Base-by-base conservation (phyloP, 2,329 filamentous ascomycete genomes). In the Microthyrium microscopicum region DNA sequence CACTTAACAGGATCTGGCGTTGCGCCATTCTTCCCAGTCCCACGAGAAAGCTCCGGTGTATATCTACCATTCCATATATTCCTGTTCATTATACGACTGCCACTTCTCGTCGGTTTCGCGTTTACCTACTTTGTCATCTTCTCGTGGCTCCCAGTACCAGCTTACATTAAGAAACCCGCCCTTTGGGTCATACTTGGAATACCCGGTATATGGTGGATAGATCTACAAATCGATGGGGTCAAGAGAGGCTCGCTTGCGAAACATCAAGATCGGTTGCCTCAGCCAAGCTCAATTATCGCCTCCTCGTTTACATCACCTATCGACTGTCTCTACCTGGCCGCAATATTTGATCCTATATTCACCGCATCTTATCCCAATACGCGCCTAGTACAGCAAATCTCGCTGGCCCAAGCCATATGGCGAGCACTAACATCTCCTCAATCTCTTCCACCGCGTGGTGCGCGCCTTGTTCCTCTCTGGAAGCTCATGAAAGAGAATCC, bases 141-240 rank as follows among this genome's bases (percentile, higher is more conserved):
- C 34, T 81, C 87, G 58, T 80, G 77, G 67, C 68, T 93, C 11
- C 84, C 84, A 0, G 64, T 78, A 7, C 73, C 72, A 1, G 66
- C 67, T 6, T 48, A 74, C 21, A 58, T 74, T 27, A 83, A 83
- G 48, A 95, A 95, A 58, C 72, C 80, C 9, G 72, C 83, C 31
- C 60, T 95, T 34, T 95, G 89, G 87, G 69, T 73, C 39, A 70
- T 95, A 42, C 70, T 98, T 44, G 78, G 74, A 24, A 78, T 92
- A 38, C 83, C 85, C 0, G 87, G 89, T 19, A 81, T 98, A 37
- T 95, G 85, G 84, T 95, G 87, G 87, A 77, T 94, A 36, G 89
- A 98, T 56, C 63, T 98, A n/a, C 87, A 94, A 55, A 82, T 98
- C 43, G 89, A 98, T 53, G 87, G 87, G 38, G 89, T 98, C 34